phyloP scores from a whole-genome alignment of 768 basidiomycete genomes.

The Xanthoconium stramineum region DNA sequence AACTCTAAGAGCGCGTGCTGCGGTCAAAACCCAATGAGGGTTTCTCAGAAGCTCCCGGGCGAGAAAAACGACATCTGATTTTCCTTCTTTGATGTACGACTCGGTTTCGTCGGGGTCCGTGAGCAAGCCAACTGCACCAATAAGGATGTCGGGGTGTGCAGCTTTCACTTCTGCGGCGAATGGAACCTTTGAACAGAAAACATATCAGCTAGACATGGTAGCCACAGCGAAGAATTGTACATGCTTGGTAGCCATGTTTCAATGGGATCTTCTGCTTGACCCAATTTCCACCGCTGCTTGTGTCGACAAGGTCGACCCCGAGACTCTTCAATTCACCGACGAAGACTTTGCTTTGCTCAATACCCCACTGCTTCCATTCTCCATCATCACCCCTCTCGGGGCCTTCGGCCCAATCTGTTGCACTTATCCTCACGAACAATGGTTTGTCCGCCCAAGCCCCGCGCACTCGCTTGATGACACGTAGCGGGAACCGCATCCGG shows the following conservation, averaged over 20 bases:
- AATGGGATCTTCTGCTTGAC: conserved; percentile 51
- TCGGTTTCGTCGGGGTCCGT: conserved; percentile 59
- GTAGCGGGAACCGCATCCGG: conserved; percentile 65
- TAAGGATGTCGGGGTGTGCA: conserved; percentile 48
- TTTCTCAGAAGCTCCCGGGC: conserved; percentile 66
- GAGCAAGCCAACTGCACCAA: conserved; percentile 73
- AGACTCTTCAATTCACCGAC: conserved; percentile 52
- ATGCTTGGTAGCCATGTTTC: conserved; percentile 60
- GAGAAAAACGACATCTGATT: conserved; percentile 66
- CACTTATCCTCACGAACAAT: conserved; percentile 69
- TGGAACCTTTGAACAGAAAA: conserved; percentile 43
- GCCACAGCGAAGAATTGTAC: not conserved
- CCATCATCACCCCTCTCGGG: conserved; percentile 53
- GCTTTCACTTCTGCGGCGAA: conserved; percentile 67
- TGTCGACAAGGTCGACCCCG: conserved; percentile 78
- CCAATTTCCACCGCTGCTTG: conserved; percentile 66
- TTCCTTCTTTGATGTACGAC: conserved; percentile 57
- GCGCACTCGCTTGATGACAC: conserved; percentile 50
- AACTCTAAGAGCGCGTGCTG: conserved; percentile 61
- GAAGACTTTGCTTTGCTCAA: conserved; percentile 67
- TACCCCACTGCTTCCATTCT: conserved; percentile 51
- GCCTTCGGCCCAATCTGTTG: conserved; percentile 61
- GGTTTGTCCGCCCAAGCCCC: conserved; percentile 60
- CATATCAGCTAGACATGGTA: not conserved
- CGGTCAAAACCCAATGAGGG: conserved; percentile 60